phyloP scores from a whole-genome alignment of 176 grass and related monocot genomes.

The Phoenix dactylifera region DNA sequence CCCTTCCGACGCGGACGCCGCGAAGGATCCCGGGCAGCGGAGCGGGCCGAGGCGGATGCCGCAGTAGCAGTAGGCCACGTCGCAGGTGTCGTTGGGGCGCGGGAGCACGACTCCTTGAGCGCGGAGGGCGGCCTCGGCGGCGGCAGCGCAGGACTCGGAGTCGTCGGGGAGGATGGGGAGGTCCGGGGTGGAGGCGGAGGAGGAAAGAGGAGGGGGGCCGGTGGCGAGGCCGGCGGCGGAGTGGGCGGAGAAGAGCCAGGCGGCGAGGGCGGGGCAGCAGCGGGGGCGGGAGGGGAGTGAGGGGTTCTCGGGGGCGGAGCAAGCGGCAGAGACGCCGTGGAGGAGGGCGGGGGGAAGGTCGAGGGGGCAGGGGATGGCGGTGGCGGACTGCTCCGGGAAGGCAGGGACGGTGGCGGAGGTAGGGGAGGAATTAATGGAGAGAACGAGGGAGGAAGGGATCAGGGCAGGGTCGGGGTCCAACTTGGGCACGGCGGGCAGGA shows the following conservation, averaged over 20 bases:
- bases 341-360: conserved; percentile 41
- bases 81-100: conserved; percentile 62
- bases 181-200: conserved; percentile 13
- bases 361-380: conserved; percentile 56
- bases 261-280: conserved; percentile 83
- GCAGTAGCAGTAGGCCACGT: conserved; percentile 78
- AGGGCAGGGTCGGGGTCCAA: not conserved
- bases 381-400: conserved; percentile 88
- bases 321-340: conserved; percentile 44
- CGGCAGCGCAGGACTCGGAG: conserved; percentile 55
- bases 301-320: conserved; percentile 12
- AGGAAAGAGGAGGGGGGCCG: not conserved
- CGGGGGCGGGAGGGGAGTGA: conserved; percentile 26
- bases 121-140: conserved; percentile 47
- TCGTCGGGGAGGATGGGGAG: conserved; percentile 60
- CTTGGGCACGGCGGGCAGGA: conserved; percentile 2
- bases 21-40: conserved; percentile 10
- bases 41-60: conserved; percentile 49
- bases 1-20: not conserved
- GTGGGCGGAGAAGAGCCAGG: conserved; percentile 78
- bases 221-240: conserved; percentile 47
- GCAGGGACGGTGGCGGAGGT: conserved; percentile 62
- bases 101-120: conserved; percentile 35
- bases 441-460: conserved; percentile 19
- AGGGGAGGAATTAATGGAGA: not conserved